phyloP scores from a whole-genome alignment of 2,329 filamentous ascomycete genomes.

The Gremmenia infestans region DNA sequence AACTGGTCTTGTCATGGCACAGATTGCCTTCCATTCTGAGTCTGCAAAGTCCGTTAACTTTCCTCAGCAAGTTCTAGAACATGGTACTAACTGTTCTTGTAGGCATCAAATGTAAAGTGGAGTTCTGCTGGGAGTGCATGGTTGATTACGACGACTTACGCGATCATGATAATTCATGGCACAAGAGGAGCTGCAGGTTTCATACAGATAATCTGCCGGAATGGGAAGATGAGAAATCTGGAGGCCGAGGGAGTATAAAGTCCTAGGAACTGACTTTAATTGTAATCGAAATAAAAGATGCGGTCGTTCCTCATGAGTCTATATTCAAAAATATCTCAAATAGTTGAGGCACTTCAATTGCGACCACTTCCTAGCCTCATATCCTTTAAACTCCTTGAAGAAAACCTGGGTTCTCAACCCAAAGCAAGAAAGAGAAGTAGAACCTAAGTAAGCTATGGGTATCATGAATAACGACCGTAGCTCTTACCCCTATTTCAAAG shows the following conservation, averaged over 20 bases:
- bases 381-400: too few relatives aligned
- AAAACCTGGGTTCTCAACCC: too few relatives aligned
- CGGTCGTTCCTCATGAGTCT: too few relatives aligned
- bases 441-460: too few relatives aligned
- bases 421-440: too few relatives aligned
- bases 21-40: background rate
- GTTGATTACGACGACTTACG: constrained; percentile 9
- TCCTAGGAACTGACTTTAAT: background rate
- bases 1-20: constrained; percentile 3
- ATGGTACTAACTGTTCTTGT: background rate
- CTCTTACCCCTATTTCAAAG: too few relatives aligned
- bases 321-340: too few relatives aligned
- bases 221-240: background rate
- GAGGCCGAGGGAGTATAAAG: background rate
- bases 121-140: constrained; percentile 18
- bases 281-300: too few relatives aligned
- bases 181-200: constrained; percentile 7
- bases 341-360: too few relatives aligned
- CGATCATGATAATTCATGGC: constrained; percentile 9
- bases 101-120: constrained; percentile 12
- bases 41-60: background rate
- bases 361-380: too few relatives aligned
- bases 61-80: background rate
- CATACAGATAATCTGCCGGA: constrained; percentile 12
- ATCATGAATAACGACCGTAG: too few relatives aligned